phyloP scores from a whole-genome alignment of 495 filamentous ascomycete species.

The Xeromyces bisporus region DNA sequence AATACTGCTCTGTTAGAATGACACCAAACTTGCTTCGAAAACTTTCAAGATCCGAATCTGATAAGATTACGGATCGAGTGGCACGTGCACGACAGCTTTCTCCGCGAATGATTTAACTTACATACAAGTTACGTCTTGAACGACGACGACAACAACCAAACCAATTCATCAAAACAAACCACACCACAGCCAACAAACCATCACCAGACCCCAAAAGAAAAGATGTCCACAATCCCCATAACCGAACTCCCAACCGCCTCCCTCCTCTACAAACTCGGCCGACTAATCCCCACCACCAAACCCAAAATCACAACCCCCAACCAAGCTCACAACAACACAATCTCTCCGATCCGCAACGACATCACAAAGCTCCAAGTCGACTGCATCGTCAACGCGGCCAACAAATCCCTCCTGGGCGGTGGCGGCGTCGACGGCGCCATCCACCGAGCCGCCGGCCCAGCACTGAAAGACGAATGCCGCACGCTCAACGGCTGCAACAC shows the following conservation, averaged over 20 bases:
- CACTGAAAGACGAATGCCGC: slow-evolving; percentile 52
- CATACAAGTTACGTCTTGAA: no score
- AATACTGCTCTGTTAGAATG: no score
- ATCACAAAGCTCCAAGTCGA: slow-evolving; percentile 70
- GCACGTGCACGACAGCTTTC: no score
- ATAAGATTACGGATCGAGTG: no score
- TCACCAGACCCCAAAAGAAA: not conserved
- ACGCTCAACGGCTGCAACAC: slow-evolving; percentile 53
- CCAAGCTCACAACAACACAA: slow-evolving; percentile 47
- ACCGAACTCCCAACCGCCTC: slow-evolving; percentile 48
- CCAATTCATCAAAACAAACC: no score
- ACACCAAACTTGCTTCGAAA: no score
- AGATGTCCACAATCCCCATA: slow-evolving; percentile 13
- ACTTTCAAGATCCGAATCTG: no score
- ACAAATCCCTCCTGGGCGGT: slow-evolving; percentile 59
- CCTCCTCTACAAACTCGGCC: slow-evolving; percentile 37
- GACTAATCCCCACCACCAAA: slow-evolving; percentile 12
- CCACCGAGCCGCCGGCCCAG: slow-evolving; percentile 60
- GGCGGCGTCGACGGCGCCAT: slow-evolving; percentile 84
- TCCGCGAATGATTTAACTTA: no score
- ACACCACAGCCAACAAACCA: not conserved
- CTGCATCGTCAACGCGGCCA: slow-evolving; percentile 89
- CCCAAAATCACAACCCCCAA: slow-evolving; percentile 23
- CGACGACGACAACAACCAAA: no score
- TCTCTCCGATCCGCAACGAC: slow-evolving; percentile 56